Conservation (phyloP, 202 grass and related monocot species). For the Zizania palustris region DNA sequence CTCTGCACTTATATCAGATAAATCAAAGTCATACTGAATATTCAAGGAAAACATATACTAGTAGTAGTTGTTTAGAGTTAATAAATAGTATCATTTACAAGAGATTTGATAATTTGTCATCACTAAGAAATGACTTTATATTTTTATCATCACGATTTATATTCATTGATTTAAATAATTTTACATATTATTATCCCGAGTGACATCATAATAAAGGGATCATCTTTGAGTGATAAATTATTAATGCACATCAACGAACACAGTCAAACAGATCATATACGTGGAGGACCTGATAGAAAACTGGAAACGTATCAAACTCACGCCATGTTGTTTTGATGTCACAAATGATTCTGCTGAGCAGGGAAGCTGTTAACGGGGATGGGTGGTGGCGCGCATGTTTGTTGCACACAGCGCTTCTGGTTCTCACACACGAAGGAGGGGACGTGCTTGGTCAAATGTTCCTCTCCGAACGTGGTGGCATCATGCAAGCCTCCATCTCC, state of each 20-base stretch:
- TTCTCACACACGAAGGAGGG: slow-evolving; percentile 55
- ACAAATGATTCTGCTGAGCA: slow-evolving; percentile 14
- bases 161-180: too few species aligned
- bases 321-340: slow-evolving; percentile 27
- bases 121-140: too few species aligned
- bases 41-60: too few species aligned
- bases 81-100: too few species aligned
- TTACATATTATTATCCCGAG: too few species aligned
- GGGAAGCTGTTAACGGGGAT: slow-evolving; percentile 37
- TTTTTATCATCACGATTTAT: too few species aligned
- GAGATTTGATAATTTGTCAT: too few species aligned
- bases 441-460: slow-evolving; percentile 64
- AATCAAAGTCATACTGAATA: neutral
- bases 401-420: slow-evolving; percentile 48
- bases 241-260: neutral
- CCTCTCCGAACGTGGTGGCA: slow-evolving; percentile 44
- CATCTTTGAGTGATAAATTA: too few species aligned
- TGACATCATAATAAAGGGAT: too few species aligned
- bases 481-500: slow-evolving; percentile 49
- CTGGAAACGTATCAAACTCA: slow-evolving; percentile 6
- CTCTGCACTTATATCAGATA: slow-evolving; percentile 14
- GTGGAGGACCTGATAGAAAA: neutral
- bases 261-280: neutral
- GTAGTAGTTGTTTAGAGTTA: neutral
- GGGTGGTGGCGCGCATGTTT: slow-evolving; percentile 56